Evolutionary conservation across 495 filamentous ascomycete genomes (phyloP).

Genomic region (Melanomma pulvis-pyrius): DNA sequence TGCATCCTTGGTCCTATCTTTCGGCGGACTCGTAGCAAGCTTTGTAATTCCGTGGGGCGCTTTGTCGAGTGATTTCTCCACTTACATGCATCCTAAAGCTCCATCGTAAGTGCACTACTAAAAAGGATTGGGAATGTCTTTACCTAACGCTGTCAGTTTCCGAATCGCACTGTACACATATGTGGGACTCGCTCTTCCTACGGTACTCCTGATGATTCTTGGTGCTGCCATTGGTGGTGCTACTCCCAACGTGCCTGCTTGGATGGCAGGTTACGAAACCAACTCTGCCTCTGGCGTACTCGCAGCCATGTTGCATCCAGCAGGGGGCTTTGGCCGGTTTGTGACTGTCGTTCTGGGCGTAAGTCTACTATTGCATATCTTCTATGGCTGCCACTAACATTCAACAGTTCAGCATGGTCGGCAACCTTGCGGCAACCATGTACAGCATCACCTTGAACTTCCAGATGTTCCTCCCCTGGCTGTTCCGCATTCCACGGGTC

Average conservation of each 20-base stretch:
- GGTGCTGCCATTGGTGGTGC: slow-evolving; percentile 58
- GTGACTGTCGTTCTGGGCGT: slow-evolving; percentile 57
- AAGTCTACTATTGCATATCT: slow-evolving; percentile 41
- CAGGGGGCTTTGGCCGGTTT: slow-evolving; percentile 60
- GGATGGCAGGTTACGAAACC: slow-evolving; percentile 52
- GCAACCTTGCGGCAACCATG: slow-evolving; percentile 48
- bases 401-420: slow-evolving; percentile 39
- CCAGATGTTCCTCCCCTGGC: slow-evolving; percentile 55
- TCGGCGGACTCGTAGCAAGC: slow-evolving; percentile 45
- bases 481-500: slow-evolving; percentile 55
- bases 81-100: slow-evolving; percentile 52
- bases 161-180: slow-evolving; percentile 53
- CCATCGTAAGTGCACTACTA: slow-evolving; percentile 44
- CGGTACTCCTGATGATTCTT: slow-evolving; percentile 56
- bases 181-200: slow-evolving; percentile 52
- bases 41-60: slow-evolving; percentile 25
- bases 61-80: slow-evolving; percentile 51
- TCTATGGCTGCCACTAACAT: background rate
- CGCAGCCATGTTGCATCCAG: slow-evolving; percentile 56
- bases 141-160: slow-evolving; percentile 28
- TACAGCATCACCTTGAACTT: slow-evolving; percentile 60
- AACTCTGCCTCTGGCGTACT: slow-evolving; percentile 58
- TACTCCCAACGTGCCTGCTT: slow-evolving; percentile 41
- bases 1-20: slow-evolving; percentile 53
- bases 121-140: background rate